Conservation (phyloP, 2,329 filamentous ascomycete species). For the Penicillium sp. region DNA sequence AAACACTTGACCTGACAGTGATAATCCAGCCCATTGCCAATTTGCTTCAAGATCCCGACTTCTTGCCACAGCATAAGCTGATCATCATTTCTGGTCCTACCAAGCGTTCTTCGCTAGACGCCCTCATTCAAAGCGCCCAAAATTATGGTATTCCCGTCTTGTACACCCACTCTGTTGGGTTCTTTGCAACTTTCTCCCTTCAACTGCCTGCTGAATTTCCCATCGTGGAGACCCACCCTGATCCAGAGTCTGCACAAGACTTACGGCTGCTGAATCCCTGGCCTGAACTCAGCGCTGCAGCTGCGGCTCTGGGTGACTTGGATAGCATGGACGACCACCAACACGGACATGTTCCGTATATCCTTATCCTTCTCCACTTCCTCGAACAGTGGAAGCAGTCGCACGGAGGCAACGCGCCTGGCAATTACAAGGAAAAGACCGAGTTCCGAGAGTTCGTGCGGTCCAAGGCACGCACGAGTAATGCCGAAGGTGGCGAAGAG, state of each 20-base stretch:
- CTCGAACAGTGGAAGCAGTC: slow-evolving; percentile 72
- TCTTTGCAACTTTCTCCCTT: slow-evolving; percentile 86
- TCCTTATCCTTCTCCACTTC: slow-evolving; percentile 78
- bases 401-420: slow-evolving; percentile 67
- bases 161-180: slow-evolving; percentile 83
- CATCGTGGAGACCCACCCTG: slow-evolving; percentile 93
- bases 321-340: slow-evolving; percentile 71
- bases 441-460: slow-evolving; percentile 73
- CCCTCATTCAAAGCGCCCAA: slow-evolving; percentile 51
- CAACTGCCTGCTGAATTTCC: slow-evolving; percentile 76
- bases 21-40: slow-evolving; percentile 34
- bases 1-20: background rate
- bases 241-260: slow-evolving; percentile 79
- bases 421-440: slow-evolving; percentile 79
- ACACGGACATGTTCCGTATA: slow-evolving; percentile 88
- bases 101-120: slow-evolving; percentile 50
- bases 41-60: slow-evolving; percentile 38
- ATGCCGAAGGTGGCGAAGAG: slow-evolving; percentile 84
- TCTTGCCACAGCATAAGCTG: slow-evolving; percentile 54
- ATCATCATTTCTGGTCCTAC: slow-evolving; percentile 62
- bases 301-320: slow-evolving; percentile 63
- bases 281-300: slow-evolving; percentile 72
- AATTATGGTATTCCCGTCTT: slow-evolving; percentile 69
- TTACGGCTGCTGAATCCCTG: slow-evolving; percentile 81
- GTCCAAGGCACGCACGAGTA: slow-evolving; percentile 65